Evolutionary conservation across 148 eudicot genomes (phyloP).

Genomic region (Fagopyrum homotropicum): DNA sequence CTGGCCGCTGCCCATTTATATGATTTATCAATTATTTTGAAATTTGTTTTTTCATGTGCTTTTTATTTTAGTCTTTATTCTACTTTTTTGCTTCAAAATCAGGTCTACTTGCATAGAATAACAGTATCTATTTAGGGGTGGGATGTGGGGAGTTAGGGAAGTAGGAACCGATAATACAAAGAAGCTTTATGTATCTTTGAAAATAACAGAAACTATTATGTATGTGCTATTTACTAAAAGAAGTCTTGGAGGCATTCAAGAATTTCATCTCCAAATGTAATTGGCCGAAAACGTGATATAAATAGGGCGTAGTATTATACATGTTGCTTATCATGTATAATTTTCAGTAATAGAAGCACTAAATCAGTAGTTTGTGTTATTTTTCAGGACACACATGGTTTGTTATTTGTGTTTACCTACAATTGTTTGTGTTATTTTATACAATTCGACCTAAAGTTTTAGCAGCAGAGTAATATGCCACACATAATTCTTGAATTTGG

Average conservation of each 20-base stretch:
- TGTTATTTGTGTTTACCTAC: background rate
- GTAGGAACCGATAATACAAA: background rate
- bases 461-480: background rate
- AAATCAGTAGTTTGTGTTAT: background rate
- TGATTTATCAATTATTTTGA: background rate
- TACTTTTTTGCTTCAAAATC: background rate
- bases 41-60: background rate
- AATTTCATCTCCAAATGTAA: background rate
- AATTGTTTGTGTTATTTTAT: conserved; percentile 6
- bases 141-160: too few relatives aligned
- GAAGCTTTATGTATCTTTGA: background rate
- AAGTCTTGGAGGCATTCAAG: background rate
- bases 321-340: background rate
- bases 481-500: background rate
- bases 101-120: background rate
- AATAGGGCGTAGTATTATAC: background rate
- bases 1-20: background rate
- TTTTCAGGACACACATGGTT: background rate
- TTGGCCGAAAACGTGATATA: background rate
- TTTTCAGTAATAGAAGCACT: background rate
- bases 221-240: background rate
- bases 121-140: background rate
- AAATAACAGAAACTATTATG: background rate
- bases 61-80: background rate
- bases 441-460: background rate